Evolutionary conservation across 495 filamentous ascomycete genomes (phyloP), one percentile per base, ranked within the genome.

Genomic region (Trichoderma reesei): DNA sequence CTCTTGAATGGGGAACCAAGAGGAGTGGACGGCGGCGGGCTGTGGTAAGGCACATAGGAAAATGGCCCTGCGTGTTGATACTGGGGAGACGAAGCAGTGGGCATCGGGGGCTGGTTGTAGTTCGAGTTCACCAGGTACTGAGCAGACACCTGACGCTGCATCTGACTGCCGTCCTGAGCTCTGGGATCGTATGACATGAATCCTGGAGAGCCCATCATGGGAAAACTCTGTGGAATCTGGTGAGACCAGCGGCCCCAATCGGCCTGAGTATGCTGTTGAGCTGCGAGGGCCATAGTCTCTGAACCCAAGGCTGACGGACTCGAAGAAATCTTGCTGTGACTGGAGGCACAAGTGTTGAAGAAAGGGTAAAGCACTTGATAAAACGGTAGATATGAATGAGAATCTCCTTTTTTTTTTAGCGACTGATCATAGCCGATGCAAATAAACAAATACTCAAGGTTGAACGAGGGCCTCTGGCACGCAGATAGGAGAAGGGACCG

Each of bases 171-270:
- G n/a, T 66, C 67, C 54, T 67, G 66, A 7, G 70, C 63, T 38
- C 68, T 71, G 18, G 72, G 69, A 66, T 72, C 70, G 66, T 75
- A 79, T 4, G 70, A 65, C 66, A 76, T 71, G 59, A 76, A 65
- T 59, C 54, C 37, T 3, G 69, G 62, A 26, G 72, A 8, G 26
- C 74, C 71, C 70, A 77, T 69, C 69, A 80, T 70, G 63, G 64
- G 65, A 69, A 75, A 80, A 18, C 76, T 72, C 18, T 62, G 41
- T 61, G 59, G 68, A 16, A 65, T 64, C 31, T 75, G 74, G 26
- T 76, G 72, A 67, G 75, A 67, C 78, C 78, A 81, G 63, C 76
- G 72, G 61, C 63, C 70, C 79, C 79, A 81, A 67, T 39, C 63
- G 9, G 72, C 64, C 41, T 69, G 67, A 13, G 71, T 67, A 33